Conservation (phyloP, 352 stramenopile genomes). For the Pythium coloratum region DNA sequence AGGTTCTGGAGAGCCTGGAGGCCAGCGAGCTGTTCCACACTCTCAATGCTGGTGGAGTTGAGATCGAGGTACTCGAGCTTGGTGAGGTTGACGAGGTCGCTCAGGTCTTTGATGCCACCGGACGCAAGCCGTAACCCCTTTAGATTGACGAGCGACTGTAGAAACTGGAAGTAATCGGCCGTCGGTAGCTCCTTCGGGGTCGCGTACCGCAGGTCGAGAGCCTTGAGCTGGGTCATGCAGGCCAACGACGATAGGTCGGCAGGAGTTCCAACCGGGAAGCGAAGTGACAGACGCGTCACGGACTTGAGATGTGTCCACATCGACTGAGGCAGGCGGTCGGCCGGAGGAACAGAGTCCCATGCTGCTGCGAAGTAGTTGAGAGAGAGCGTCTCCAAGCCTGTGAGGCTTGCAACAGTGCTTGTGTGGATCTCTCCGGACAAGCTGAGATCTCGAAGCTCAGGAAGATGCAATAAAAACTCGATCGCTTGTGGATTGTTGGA, state of each 20-base stretch:
- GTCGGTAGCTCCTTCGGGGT: conserved; percentile 15
- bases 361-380: conserved; percentile 12
- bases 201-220: conserved; percentile 20
- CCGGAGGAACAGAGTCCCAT: conserved; percentile 5
- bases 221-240: conserved; percentile 3
- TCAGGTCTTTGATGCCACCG: conserved; percentile 12
- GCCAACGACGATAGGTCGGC: conserved; percentile 13
- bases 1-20: conserved; percentile 2
- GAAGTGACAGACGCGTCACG: conserved; percentile 10
- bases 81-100: conserved; percentile 1
- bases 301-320: conserved; percentile 10
- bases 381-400: neutral
- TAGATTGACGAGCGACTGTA: conserved; percentile 9
- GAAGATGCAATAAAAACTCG: conserved; percentile 14
- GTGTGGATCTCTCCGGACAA: conserved; percentile 20
- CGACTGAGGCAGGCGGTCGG: conserved; percentile 1
- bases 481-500: conserved; percentile 10
- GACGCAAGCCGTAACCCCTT: conserved; percentile 7
- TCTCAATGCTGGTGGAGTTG: conserved; percentile 13
- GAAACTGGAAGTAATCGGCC: conserved; percentile 11
- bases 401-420: conserved; percentile 4
- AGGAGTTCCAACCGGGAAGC: conserved; percentile 13
- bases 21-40: conserved; percentile 2
- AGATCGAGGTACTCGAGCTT: conserved; percentile 17
- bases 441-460: conserved; percentile 4